Evolutionary conservation across 2,329 filamentous ascomycete genomes (phyloP).

Genomic region (Pyricularia sp.): DNA sequence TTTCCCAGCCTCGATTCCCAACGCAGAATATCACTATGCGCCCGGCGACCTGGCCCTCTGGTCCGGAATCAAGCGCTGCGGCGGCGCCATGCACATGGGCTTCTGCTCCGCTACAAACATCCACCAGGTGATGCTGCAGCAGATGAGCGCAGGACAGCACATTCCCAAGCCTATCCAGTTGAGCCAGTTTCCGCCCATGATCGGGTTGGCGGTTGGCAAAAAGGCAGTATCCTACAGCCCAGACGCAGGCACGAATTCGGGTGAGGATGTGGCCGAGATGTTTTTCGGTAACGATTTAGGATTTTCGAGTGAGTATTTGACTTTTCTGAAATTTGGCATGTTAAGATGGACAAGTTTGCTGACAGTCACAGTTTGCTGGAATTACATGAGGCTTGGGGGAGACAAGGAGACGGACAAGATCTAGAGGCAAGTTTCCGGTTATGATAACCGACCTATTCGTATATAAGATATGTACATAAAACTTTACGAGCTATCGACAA

Average conservation of each 20-base stretch:
- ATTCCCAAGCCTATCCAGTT: slow-evolving; percentile 39
- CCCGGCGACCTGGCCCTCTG: slow-evolving; percentile 61
- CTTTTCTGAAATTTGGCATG: neutral
- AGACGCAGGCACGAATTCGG: slow-evolving; percentile 44
- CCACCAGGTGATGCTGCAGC: slow-evolving; percentile 48
- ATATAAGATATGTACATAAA: neutral
- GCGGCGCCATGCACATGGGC: slow-evolving; percentile 66
- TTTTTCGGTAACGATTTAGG: slow-evolving; percentile 64
- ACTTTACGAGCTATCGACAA: neutral
- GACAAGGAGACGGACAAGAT: neutral
- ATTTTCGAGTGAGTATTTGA: slow-evolving; percentile 43
- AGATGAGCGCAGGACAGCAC: slow-evolving; percentile 20
- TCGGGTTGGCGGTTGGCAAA: slow-evolving; percentile 63
- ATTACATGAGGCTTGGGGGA: slow-evolving; percentile 2
- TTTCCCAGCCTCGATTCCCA: slow-evolving; percentile 44
- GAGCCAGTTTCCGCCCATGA: slow-evolving; percentile 50
- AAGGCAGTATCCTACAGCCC: slow-evolving; percentile 56
- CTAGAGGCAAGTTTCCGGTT: neutral
- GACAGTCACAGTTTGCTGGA: slow-evolving; percentile 7
- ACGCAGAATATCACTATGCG: slow-evolving; percentile 54
- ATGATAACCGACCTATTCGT: neutral
- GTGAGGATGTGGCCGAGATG: slow-evolving; percentile 50
- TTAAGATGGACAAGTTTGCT: neutral
- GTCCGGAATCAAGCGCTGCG: slow-evolving; percentile 74
- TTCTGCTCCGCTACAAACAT: slow-evolving; percentile 58